These are phyloP conservation scores for Puccinia coronata DNA, from an alignment of 1,284 basidiomycete species.

Conservation along the genomic window DNA sequence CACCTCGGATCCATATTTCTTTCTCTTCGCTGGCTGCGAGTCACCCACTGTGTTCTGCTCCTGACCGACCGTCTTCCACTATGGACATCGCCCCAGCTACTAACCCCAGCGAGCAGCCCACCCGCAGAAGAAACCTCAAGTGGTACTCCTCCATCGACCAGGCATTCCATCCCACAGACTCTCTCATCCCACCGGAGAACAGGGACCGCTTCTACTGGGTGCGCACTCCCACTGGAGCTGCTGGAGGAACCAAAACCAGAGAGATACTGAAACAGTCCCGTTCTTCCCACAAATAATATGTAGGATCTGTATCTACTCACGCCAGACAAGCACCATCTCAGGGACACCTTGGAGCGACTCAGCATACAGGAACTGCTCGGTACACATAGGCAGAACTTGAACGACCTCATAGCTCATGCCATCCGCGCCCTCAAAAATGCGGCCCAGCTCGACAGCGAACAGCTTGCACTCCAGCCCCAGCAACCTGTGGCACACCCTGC, in stretches of 20 bases:
- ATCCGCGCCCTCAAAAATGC: constrained; percentile 34
- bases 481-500: constrained; percentile 3
- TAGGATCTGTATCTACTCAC: constrained; percentile 42
- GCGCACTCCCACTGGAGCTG: background rate
- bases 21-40: too few relatives aligned
- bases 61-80: too few relatives aligned
- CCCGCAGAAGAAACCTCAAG: constrained; percentile 7
- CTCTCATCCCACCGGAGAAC: constrained; percentile 14
- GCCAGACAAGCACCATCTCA: constrained; percentile 25
- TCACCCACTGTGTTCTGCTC: too few relatives aligned
- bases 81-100: background rate
- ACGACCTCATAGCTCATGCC: constrained; percentile 37
- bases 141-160: constrained; percentile 46
- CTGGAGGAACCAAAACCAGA: background rate
- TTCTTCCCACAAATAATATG: background rate
- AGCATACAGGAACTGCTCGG: constrained; percentile 21
- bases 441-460: background rate
- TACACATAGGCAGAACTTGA: constrained; percentile 25
- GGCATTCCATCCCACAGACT: constrained; percentile 16
- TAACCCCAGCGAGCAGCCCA: background rate
- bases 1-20: too few relatives aligned
- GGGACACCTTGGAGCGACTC: constrained; percentile 9
- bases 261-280: background rate
- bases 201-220: constrained; percentile 46
- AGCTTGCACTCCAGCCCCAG: background rate